These are phyloP conservation scores for Sparassis latifolia DNA, from an alignment of 1,284 basidiomycete genomes.

Conservation along the genomic window DNA sequence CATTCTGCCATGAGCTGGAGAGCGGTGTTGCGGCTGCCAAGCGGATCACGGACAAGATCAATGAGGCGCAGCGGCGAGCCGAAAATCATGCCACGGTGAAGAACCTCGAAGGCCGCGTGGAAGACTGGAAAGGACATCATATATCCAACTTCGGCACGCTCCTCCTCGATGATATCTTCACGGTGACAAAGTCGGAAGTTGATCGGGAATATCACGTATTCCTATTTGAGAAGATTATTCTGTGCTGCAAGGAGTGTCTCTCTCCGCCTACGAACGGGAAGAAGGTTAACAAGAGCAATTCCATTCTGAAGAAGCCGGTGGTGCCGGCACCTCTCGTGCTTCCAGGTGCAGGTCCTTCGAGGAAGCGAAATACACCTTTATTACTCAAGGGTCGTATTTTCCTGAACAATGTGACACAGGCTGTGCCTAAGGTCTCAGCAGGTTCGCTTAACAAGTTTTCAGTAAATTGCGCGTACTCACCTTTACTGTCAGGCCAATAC, in stretches of 20 bases:
- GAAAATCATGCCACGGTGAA: constrained; percentile 87
- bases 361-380: constrained; percentile 75
- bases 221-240: constrained; percentile 97
- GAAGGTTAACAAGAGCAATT: constrained; percentile 67
- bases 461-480: neutral
- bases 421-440: constrained; percentile 51
- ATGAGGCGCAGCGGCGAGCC: constrained; percentile 86
- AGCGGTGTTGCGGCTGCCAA: constrained; percentile 83
- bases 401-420: constrained; percentile 90
- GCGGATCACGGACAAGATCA: constrained; percentile 93
- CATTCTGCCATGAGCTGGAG: constrained; percentile 77
- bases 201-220: constrained; percentile 99
- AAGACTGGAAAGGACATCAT: constrained; percentile 99
- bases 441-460: constrained; percentile 38
- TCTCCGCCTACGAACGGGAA: constrained; percentile 44
- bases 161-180: constrained; percentile 90
- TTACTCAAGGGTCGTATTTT: constrained; percentile 97
- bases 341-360: constrained; percentile 43
- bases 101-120: constrained; percentile 85
- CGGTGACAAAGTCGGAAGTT: constrained; percentile 93
- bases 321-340: constrained; percentile 34
- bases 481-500: constrained; percentile 36
- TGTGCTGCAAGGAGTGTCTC: constrained; percentile 90
- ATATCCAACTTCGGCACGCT: constrained; percentile 91
- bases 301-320: constrained; percentile 69